phyloP scores from a whole-genome alignment of 2,329 filamentous ascomycete species.

The Shiraia bambusicola region DNA sequence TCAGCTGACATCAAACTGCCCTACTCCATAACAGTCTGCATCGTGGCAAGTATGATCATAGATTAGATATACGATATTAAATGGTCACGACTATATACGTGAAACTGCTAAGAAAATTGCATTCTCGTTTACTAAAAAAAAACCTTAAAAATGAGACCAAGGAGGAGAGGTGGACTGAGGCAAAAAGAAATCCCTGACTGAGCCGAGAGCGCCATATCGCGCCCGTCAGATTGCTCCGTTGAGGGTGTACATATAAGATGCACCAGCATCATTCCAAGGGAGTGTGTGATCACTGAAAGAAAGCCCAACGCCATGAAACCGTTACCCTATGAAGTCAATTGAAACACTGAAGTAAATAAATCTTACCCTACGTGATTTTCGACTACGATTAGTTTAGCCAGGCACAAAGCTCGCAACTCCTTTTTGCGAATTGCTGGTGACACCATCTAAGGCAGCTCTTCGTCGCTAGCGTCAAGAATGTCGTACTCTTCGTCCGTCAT shows the following conservation, averaged over 20 bases:
- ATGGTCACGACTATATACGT: neutral
- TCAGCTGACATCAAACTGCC: slow-evolving; percentile 16
- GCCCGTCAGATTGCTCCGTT: slow-evolving; percentile 3
- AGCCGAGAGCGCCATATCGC: slow-evolving; percentile 1
- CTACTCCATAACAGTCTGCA: neutral
- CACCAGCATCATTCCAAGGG: neutral
- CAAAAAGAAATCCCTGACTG: neutral
- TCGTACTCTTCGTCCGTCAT: slow-evolving; percentile 98
- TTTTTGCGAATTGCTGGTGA: too few species aligned
- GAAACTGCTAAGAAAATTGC: neutral
- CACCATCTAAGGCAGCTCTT: slow-evolving; percentile 56
- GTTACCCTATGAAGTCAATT: slow-evolving; percentile 1
- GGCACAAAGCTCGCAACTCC: neutral
- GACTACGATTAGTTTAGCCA: neutral
- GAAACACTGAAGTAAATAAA: neutral
- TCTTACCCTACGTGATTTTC: neutral
- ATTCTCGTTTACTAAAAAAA: slow-evolving; percentile 4
- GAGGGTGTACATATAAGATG: neutral
- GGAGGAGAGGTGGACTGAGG: neutral
- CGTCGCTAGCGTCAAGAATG: slow-evolving; percentile 90
- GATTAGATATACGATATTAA: neutral
- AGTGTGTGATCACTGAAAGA: slow-evolving; percentile 1
- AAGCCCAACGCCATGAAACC: neutral
- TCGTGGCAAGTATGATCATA: neutral
- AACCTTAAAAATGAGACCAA: neutral